Conservation (phyloP, 257 asterid genomes). For the Fraxinus quadrangulata region DNA sequence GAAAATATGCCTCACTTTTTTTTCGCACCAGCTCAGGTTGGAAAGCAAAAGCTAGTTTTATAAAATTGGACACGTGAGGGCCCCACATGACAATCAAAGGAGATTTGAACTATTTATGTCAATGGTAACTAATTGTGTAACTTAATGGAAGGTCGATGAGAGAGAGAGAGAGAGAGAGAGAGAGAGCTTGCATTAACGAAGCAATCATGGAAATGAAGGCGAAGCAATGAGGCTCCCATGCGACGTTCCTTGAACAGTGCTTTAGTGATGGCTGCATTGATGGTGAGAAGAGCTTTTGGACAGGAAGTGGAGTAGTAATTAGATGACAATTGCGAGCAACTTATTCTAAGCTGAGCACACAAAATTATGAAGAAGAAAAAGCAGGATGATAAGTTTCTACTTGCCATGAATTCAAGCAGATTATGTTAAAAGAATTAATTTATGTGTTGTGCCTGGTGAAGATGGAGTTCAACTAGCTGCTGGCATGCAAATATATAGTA, state of each 20-base stretch:
- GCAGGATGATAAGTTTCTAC: background rate
- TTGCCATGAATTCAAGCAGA: background rate
- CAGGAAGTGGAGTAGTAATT: slow-evolving; percentile 49
- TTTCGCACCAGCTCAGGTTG: too few relatives aligned
- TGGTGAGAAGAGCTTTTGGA: slow-evolving; percentile 52
- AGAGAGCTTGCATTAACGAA: slow-evolving; percentile 66
- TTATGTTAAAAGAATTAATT: background rate
- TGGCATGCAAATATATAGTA: slow-evolving; percentile 13
- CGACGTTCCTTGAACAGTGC: slow-evolving; percentile 58
- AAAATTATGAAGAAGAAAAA: slow-evolving; percentile 6
- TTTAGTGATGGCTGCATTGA: slow-evolving; percentile 33
- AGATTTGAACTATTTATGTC: too few relatives aligned
- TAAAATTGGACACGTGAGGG: too few relatives aligned
- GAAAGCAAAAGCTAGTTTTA: too few relatives aligned
- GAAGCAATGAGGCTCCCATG: slow-evolving; percentile 67
- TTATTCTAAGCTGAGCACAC: slow-evolving; percentile 7
- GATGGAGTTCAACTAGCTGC: slow-evolving; percentile 10
- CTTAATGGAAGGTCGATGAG: background rate
- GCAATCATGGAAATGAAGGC: slow-evolving; percentile 77
- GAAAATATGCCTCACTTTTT: background rate
- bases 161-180: slow-evolving; percentile 35
- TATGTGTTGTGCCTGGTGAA: background rate
- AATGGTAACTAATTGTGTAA: background rate
- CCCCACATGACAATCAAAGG: too few relatives aligned
- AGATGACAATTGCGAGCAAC: slow-evolving; percentile 33